Conservation (phyloP, 345 rosid genomes). For the Boechera stricta region DNA sequence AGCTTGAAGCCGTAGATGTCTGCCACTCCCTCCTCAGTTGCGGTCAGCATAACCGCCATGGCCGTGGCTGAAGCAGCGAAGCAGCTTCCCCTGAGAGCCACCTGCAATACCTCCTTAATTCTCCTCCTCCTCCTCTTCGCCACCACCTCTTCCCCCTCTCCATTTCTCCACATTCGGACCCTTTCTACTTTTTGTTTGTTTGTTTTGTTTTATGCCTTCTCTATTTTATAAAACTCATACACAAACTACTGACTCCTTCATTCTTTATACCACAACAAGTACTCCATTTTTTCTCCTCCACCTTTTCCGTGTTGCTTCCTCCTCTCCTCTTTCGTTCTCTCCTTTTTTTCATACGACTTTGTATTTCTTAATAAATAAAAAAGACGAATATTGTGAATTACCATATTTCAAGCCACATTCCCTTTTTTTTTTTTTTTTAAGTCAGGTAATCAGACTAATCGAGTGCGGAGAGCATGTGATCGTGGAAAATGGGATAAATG, state of each 20-base stretch:
- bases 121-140: conserved; percentile 33
- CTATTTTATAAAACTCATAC: conserved; percentile 2
- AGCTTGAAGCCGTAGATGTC: conserved; percentile 68
- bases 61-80: conserved; percentile 62
- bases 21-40: conserved; percentile 57
- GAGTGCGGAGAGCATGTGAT: too few relatives aligned
- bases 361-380: neutral
- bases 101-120: conserved; percentile 50
- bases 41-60: conserved; percentile 72
- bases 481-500: too few relatives aligned
- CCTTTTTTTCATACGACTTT: neutral
- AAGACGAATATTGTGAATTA: conserved; percentile 28
- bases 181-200: neutral
- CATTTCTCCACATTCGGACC: conserved; percentile 36
- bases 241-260: conserved; percentile 30
- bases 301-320: conserved; percentile 38
- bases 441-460: too few relatives aligned
- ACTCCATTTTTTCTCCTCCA: conserved; percentile 30
- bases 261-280: conserved; percentile 28
- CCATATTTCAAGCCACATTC: neutral
- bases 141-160: conserved; percentile 33
- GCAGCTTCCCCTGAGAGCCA: conserved; percentile 59
- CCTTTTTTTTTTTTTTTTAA: too few relatives aligned
- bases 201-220: neutral
- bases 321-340: conserved; percentile 20